Base-by-base conservation (phyloP, 192 early-diverging fungal genomes). In the Mortierella hygrophila region DNA sequence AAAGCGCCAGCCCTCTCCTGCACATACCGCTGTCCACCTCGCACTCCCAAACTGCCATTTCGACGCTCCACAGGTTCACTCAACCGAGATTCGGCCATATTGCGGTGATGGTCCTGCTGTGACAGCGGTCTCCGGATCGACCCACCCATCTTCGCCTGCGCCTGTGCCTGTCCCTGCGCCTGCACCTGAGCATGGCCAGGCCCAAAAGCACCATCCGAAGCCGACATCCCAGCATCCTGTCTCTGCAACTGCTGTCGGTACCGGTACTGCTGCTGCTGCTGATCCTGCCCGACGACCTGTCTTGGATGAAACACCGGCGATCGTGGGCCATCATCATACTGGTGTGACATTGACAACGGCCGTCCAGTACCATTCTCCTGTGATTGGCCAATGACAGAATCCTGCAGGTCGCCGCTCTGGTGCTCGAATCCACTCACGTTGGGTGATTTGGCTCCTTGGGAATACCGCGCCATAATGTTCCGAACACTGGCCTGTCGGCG, bases 391-490 rank as follows among this genome's bases (percentile, higher is more conserved):
- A 72, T 57, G 23, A 7, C 16, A 8, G 71, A 26, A 11, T 74
- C 76, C n/a, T 72, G n/a, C 46, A 35, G 29, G 9, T 65, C 60
- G 4, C 73, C 70, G 6, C 49, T 16, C 18, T 52, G 49, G 18
- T 74, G 69, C 29, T 37, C 57, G 32, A 68, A 46, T 13, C 60
- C 73, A 10, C 73, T 77, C 21, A 75, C 57, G 13, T 65, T 71
- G 55, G 82, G 76, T 5, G 82, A 70, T 54, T 65, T 74, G 26
- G 72, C 63, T 23, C 70, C 52, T 18, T 77, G 83, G 23, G 78
- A 80, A 37, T 81, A 81, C 26, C 79, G 42, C 16, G 78, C 70
- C 79, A 80, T 74, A 35, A 81, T 86, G 42, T 86, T 81, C 0
- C 79, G 78, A 3, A 81, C 79, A 29, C 72, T 81, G 6, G 71